Conservation (phyloP, 192 early-diverging fungal genomes). For the Dimargaris cristalligena region DNA sequence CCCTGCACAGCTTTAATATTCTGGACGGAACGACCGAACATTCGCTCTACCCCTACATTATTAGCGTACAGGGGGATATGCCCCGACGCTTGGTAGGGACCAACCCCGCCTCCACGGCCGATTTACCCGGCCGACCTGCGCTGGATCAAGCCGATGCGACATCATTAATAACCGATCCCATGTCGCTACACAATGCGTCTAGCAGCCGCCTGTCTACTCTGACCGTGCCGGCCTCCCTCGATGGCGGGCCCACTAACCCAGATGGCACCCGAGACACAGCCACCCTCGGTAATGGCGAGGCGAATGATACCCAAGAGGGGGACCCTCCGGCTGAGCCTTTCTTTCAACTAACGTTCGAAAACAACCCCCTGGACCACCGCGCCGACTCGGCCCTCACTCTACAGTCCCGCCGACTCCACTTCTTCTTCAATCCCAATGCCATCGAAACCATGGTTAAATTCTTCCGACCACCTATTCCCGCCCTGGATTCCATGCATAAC, state of each 20-base stretch:
- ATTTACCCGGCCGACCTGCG: neutral
- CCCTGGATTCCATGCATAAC: conserved; percentile 57
- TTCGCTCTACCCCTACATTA: conserved; percentile 27
- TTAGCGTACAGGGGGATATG: conserved; percentile 25
- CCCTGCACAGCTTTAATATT: conserved; percentile 29
- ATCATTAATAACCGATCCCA: too few species aligned
- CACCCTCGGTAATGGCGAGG: too few species aligned
- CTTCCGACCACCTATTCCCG: conserved; percentile 61
- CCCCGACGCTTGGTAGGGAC: neutral
- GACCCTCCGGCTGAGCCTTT: conserved; percentile 29
- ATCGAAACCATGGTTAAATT: conserved; percentile 62
- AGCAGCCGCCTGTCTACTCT: too few species aligned
- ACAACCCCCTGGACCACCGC: conserved; percentile 75
- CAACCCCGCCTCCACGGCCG: too few species aligned
- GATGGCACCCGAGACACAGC: too few species aligned
- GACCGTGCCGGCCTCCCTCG: too few species aligned
- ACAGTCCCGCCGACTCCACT: conserved; percentile 75
- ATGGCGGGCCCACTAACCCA: neutral
- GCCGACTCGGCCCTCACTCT: conserved; percentile 74
- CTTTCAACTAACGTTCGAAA: conserved; percentile 61
- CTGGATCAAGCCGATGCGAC: neutral
- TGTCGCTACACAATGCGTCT: neutral
- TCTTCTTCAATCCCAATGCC: conserved; percentile 69
- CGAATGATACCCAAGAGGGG: too few species aligned
- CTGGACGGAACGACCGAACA: conserved; percentile 29